Evolutionary conservation across 495 filamentous ascomycete species (phyloP), one percentile per base, ranked within the genome.

Genomic region (Aspergillus sclerotioniger): DNA sequence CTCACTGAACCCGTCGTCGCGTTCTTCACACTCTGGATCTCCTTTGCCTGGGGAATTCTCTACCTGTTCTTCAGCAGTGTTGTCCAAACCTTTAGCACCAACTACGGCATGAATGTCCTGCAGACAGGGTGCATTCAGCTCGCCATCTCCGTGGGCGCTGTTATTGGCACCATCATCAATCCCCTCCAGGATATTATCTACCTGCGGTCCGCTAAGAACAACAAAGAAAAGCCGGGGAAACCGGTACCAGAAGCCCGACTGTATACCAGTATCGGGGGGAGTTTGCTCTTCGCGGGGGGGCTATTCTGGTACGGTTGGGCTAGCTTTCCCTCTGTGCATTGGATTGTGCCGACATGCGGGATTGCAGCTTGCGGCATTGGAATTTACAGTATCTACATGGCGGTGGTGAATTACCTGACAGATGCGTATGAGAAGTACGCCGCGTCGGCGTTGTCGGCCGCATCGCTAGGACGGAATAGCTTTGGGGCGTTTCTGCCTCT

Each of bases 1-100:
- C 58, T 68, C 16, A 83, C 80, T 19, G 82, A 84, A 57, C 72
- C 76, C 0, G 82, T 85, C 15, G 76, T 85, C 17, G 71, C 72
- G 31, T 77, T 75, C 62, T 80, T 78, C 67, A 81, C 79, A 0
- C 64, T 84, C 9, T 81, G 77, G 75, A 73, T 77, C 44, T 79
- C 78, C 33, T 81, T 85, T 56, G 72, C 71, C 47, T 79, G 75
- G 70, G 81, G 81, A 17, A 80, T 78, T 29, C 68, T 84, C 12
- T 85, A 73, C 62, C 66, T 83, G 8, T 76, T 73, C 63, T 76
- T 75, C 54, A 67, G 64, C 58, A 72, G 68, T 33, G 71, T 78
- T 10, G 68, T 66, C 3, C 75, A 78, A 48, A 75, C 73, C 20
- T 78, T 62, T 56, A 58, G 55, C 17, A 52, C 59, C 10, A 77